These are phyloP conservation scores for Cladophialophora immunda DNA, from an alignment of 2,329 filamentous ascomycete species.

Conservation along the genomic window DNA sequence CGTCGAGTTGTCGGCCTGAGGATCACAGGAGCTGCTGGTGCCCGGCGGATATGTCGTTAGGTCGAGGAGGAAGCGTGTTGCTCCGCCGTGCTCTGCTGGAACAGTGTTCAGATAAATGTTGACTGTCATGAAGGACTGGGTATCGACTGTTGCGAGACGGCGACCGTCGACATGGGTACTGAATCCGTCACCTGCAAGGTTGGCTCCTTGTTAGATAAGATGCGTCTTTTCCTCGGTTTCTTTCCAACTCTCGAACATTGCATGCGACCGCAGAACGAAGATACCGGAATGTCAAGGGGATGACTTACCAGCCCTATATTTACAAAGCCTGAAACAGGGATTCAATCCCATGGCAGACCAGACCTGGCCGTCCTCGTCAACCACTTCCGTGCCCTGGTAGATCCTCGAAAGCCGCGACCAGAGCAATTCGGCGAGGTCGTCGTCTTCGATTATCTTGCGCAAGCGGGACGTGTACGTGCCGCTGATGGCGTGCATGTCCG, in stretches of 20 bases:
- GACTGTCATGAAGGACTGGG: slow-evolving; percentile 5
- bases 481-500: slow-evolving; percentile 1
- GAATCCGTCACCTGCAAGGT: neutral
- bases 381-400: neutral
- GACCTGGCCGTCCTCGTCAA: neutral
- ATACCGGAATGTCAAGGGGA: neutral
- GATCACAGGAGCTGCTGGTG: no score
- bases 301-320: neutral
- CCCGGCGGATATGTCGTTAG: neutral
- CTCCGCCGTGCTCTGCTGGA: neutral
- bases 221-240: neutral
- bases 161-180: slow-evolving; percentile 6
- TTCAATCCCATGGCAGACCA: slow-evolving; percentile 1
- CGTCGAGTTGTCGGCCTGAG: neutral
- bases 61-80: neutral
- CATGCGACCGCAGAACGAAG: neutral
- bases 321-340: slow-evolving; percentile 1
- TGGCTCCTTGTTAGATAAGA: neutral
- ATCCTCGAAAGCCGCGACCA: neutral
- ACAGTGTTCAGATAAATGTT: slow-evolving; percentile 8
- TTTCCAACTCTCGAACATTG: neutral
- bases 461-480: slow-evolving; percentile 6
- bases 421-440: neutral
- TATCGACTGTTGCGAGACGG: slow-evolving; percentile 1
- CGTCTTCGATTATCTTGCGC: slow-evolving; percentile 4